A percentile compares a stretch with the other conserved stretches of the same genome.
Evolutionary conservation across 2,329 filamentous ascomycete genomes (phyloP).

Genomic region (Lachnellula subtilissima): DNA sequence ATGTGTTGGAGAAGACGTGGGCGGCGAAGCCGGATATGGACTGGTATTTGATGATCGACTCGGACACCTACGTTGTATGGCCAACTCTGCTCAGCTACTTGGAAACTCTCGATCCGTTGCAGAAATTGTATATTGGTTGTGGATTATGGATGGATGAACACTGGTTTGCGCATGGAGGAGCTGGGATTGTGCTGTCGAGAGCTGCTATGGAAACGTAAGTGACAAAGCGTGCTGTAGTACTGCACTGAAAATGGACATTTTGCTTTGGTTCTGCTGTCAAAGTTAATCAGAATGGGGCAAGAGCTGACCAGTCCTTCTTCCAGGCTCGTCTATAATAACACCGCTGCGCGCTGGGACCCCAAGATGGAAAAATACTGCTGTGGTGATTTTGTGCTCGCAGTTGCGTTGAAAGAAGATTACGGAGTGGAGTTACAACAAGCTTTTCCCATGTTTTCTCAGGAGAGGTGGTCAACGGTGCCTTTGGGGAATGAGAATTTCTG

Average conservation of each 20-base stretch:
- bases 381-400: constrained; percentile 47
- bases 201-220: constrained; percentile 48
- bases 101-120: constrained; percentile 15
- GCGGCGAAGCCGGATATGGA: constrained; percentile 44
- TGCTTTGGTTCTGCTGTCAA: not conserved
- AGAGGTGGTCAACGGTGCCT: constrained; percentile 47
- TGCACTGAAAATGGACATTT: not conserved
- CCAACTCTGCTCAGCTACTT: constrained; percentile 39
- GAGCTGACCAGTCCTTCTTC: not conserved
- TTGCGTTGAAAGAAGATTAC: constrained; percentile 42
- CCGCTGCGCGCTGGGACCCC: constrained; percentile 45
- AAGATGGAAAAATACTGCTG: constrained; percentile 41
- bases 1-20: constrained; percentile 52
- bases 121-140: constrained; percentile 49
- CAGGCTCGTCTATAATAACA: constrained; percentile 34
- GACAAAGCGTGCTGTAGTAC: constrained; percentile 37
- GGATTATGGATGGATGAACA: constrained; percentile 40
- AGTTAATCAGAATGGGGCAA: not conserved
- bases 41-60: constrained; percentile 55
- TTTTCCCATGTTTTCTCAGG: constrained; percentile 52
- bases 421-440: constrained; percentile 38
- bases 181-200: constrained; percentile 48
- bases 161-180: constrained; percentile 52
- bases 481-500: constrained; percentile 38
- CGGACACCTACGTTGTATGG: constrained; percentile 52